These are phyloP conservation scores for Pedinophyceae sp. DNA, from an alignment of 139 green algal species.

Conservation along the genomic window DNA sequence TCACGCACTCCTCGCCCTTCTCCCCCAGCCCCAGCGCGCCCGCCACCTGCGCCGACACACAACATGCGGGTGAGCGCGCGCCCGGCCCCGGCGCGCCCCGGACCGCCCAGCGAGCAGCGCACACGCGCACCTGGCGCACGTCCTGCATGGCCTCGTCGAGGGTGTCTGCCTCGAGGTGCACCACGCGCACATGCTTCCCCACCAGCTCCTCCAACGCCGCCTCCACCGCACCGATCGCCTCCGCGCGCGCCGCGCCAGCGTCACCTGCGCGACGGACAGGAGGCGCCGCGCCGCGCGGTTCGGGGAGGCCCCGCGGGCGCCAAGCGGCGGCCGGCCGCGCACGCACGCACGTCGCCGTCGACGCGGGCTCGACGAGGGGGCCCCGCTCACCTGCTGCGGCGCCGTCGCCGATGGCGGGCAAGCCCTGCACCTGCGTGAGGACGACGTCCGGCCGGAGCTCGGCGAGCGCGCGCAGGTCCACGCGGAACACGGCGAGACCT, in stretches of 20 bases:
- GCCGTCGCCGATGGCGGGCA: background rate
- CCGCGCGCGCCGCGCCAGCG: constrained; percentile 8
- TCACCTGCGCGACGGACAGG: background rate
- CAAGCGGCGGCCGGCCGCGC: too few relatives aligned
- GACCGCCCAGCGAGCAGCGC: too few relatives aligned
- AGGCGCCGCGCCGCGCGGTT: too few relatives aligned
- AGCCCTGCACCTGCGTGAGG: constrained; percentile 31
- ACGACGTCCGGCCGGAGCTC: constrained; percentile 34
- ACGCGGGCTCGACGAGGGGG: too few relatives aligned
- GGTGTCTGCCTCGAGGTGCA: constrained; percentile 28
- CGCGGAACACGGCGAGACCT: constrained; percentile 30
- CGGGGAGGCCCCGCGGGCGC: too few relatives aligned
- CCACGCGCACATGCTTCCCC: constrained; percentile 23
- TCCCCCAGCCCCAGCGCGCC: constrained; percentile 15
- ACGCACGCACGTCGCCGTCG: too few relatives aligned
- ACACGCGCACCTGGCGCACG: too few relatives aligned
- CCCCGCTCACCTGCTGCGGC: too few relatives aligned
- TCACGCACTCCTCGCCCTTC: constrained; percentile 11
- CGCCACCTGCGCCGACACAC: constrained; percentile 19
- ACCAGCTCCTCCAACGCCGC: constrained; percentile 20
- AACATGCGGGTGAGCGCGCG: too few relatives aligned
- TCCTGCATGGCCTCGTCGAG: constrained; percentile 30
- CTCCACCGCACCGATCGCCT: constrained; percentile 14
- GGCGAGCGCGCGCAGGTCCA: constrained; percentile 16
- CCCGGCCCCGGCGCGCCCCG: too few relatives aligned